Percentiles rank a stretch among this genome's conserved stretches.
phyloP scores from a whole-genome alignment of 2,329 filamentous ascomycete species.

The Calycina marina region DNA sequence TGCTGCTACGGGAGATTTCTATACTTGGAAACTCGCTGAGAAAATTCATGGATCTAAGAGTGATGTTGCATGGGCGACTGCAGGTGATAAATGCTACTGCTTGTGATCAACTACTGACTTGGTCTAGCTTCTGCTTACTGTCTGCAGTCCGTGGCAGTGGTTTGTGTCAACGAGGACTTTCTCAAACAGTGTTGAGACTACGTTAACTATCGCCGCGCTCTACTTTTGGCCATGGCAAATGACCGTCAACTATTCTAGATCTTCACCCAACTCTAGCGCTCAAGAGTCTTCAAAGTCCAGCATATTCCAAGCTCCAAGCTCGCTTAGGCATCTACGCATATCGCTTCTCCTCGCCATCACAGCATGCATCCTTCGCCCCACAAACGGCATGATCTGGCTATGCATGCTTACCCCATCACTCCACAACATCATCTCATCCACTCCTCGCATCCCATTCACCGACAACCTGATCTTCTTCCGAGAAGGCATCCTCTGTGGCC shows the following conservation, averaged over 20 bases:
- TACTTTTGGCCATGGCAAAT: constrained; percentile 79
- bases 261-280: constrained; percentile 9
- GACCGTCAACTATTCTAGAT: constrained; percentile 26
- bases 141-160: constrained; percentile 87
- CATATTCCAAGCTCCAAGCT: constrained; percentile 15
- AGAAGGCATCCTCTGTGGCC: constrained; percentile 52
- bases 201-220: constrained; percentile 65
- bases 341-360: constrained; percentile 64
- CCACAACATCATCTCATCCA: constrained; percentile 27
- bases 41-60: constrained; percentile 55
- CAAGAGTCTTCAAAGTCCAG: constrained; percentile 6
- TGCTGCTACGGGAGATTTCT: constrained; percentile 69
- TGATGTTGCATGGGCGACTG: constrained; percentile 52
- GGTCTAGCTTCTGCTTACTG: constrained; percentile 50
- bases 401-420: constrained; percentile 43
- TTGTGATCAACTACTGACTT: neutral
- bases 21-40: constrained; percentile 69
- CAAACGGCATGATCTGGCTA: constrained; percentile 77
- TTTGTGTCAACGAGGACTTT: constrained; percentile 88
- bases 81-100: constrained; percentile 27
- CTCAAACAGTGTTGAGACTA: constrained; percentile 88
- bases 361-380: constrained; percentile 77
- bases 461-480: constrained; percentile 38
- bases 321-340: constrained; percentile 31
- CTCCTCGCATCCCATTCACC: constrained; percentile 11